Base-by-base conservation (phyloP, 495 filamentous ascomycete species). In the Acidomyces sp. region DNA sequence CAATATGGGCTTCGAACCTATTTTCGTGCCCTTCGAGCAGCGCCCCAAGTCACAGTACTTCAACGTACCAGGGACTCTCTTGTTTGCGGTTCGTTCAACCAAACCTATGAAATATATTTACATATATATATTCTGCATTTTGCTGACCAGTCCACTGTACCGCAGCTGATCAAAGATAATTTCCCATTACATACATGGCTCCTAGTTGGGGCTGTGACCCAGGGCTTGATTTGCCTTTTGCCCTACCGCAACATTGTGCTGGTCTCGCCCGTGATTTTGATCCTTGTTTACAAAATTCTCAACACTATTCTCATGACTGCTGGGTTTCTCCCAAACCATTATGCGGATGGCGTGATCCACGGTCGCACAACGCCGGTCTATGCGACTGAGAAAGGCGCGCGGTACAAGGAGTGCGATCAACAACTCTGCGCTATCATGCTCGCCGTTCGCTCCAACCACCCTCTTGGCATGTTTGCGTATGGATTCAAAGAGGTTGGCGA, bases 401-500 rank as follows among this genome's bases (percentile, higher is more conserved):
- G 58, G 27, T 38, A 38, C 12, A 44, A 57, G 21, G 46, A 59
- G 1, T 51, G 51, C 22, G 35, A 47, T 12, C 51, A 57, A 23
- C 43, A 49, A 12, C 44, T 71, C 10, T 58, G 59, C 15, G 54
- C 62, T 34, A 59, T 70, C 41, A 37, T 62, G n/a, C 46, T 71
- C 3, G 65, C 63, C 7, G 41, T 50, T 19, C 54, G 56, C n/a
- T 55, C 38, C 6, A 66, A 69, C 39, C 64, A 68, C 45, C 41
- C 50, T n/a, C 39, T 48, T 16, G 49, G 50, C 20, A 19, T 51
- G 15, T 39, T 56, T 36, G 41, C 37, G 6, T 43, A 41, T 11
- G 39, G 41, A 37, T 16, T 24, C 41, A 33, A 32, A 19, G 38
- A 44, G 12, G 39, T 46, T 4, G 46, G 37, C 24, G 34, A 45